phyloP scores from a whole-genome alignment of 768 basidiomycete species.

The Mycena galopus region DNA sequence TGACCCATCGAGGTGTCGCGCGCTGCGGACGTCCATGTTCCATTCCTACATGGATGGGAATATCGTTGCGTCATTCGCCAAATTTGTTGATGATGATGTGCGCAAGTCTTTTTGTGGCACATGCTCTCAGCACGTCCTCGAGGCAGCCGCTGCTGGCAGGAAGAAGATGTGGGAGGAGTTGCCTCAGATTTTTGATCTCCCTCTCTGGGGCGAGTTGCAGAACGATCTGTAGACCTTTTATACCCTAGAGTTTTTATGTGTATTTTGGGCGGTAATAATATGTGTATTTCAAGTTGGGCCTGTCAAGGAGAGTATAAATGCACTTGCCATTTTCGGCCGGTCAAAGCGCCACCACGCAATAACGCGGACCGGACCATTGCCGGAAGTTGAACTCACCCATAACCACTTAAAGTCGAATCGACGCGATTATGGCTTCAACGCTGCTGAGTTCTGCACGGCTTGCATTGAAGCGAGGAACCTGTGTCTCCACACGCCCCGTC shows the following conservation, averaged over 20 bases:
- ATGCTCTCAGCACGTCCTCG: background rate
- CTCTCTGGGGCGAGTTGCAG: background rate
- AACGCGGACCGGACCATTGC: background rate
- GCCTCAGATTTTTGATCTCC: background rate
- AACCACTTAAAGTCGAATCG: background rate
- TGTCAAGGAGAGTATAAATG: too few relatives aligned
- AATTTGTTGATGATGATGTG: background rate
- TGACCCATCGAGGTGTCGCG: background rate
- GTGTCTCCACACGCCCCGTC: background rate
- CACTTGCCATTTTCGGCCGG: background rate
- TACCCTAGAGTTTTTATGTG: too few relatives aligned
- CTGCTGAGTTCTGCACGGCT: conserved; percentile 2
- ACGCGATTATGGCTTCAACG: background rate
- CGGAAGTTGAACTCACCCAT: background rate
- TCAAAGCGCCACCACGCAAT: conserved; percentile 14
- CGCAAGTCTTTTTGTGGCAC: background rate
- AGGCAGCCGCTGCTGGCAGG: background rate
- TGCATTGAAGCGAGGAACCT: background rate
- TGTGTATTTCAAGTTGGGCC: too few relatives aligned
- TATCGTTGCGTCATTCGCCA: background rate
- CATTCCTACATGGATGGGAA: background rate
- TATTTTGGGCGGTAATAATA: too few relatives aligned
- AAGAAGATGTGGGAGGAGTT: background rate
- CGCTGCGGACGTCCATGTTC: background rate
- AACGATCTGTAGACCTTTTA: background rate